Conservation (phyloP, 2,329 filamentous ascomycete genomes). For the Teratosphaeria zuluensis region DNA sequence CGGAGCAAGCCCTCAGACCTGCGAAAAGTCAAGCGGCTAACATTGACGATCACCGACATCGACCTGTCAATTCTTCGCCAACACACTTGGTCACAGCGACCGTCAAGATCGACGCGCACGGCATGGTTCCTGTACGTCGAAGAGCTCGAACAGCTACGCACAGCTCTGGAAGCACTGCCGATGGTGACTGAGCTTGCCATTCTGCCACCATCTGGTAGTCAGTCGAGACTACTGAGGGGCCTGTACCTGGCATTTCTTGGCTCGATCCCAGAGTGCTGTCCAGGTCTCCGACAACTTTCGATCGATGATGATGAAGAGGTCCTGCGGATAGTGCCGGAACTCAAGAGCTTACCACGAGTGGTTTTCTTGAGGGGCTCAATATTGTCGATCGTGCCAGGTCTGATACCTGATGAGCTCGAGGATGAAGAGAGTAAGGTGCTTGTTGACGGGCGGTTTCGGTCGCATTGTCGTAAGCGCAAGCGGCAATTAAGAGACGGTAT, state of each 20-base stretch:
- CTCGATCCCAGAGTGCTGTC: constrained; percentile 11
- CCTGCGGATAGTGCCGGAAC: constrained; percentile 8
- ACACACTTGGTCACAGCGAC: background rate
- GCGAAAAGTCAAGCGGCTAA: constrained; percentile 12
- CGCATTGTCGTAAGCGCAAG: background rate
- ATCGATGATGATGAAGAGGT: constrained; percentile 10
- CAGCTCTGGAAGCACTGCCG: constrained; percentile 12
- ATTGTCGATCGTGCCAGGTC: background rate
- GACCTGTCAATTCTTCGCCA: constrained; percentile 17
- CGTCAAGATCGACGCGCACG: constrained; percentile 4
- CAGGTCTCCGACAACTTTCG: constrained; percentile 8
- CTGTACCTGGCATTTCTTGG: constrained; percentile 18
- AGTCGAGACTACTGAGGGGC: constrained; percentile 14
- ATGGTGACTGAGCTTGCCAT: constrained; percentile 13
- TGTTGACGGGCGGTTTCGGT: background rate
- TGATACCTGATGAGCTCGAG: background rate
- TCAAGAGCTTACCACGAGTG: background rate
- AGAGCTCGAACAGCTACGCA: constrained; percentile 16
- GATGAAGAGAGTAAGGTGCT: background rate
- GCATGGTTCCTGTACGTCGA: constrained; percentile 17
- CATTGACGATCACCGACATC: constrained; percentile 18
- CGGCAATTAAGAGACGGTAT: background rate
- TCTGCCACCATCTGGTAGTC: constrained; percentile 10
- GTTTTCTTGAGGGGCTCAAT: background rate
- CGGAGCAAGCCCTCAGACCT: constrained; percentile 12